Base-by-base conservation (phyloP, 495 filamentous ascomycete genomes). In the Podospora didyma region DNA sequence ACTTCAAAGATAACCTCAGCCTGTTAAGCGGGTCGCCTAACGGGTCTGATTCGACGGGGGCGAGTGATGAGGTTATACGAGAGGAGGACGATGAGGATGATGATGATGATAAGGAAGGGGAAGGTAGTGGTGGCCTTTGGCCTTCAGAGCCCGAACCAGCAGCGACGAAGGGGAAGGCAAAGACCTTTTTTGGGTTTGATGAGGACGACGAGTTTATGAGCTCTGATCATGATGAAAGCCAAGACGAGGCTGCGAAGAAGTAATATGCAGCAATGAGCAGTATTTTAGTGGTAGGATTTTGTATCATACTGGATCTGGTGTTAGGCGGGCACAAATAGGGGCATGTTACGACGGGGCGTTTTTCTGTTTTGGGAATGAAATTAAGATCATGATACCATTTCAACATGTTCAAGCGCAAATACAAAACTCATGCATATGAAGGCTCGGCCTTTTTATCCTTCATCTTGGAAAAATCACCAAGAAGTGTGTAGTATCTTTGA, bases 171-270 rank as follows among this genome's bases (percentile, higher is more conserved):
- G 79, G 57, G 56, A 77, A 66, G 46, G 71, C 52, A 31, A 64
- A 75, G 58, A 83, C 74, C 10, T 94, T 89, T 66, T 84, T 89
- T 58, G 91, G 91, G 3, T 96, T 94, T 64, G 92, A 96, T 66
- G 90, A 94, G 44, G 92, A 96, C 54, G 88, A 92, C 58, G 92
- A 94, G 61, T 93, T 89, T 54, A 90, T 92, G 86, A 93, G 86
- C 62, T 81, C 84, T 39, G 85, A 89, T 47, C 86, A 86, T 0
- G 86, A 89, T 21, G 84, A 42, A 42, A 42, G 39, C 14, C 39
- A 42, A 42, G 73, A 73, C 26, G 61, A 68, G 16, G 66, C 60
- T 10, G 62, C 48, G 17, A 63, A 57, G 28, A 23, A 34, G 7
- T 60, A 17, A 51, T 6, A 10, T 3, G 22, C 20, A 34, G 7